Conservation (phyloP, 495 filamentous ascomycete genomes). For the Trichoderma asperelloides region DNA sequence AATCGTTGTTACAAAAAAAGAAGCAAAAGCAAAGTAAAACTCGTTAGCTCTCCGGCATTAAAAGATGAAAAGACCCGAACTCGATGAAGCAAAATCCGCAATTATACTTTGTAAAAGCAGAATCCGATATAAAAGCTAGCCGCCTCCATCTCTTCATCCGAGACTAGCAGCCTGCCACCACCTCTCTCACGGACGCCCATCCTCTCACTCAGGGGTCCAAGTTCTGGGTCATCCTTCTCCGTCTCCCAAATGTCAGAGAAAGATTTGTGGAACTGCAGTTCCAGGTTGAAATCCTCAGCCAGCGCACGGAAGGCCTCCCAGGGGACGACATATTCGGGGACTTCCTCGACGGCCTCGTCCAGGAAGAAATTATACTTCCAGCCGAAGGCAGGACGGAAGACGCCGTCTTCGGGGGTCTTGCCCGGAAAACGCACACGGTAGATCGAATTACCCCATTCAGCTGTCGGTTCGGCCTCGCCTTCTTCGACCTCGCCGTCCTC, state of each 20-base stretch:
- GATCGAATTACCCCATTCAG: conserved; percentile 87
- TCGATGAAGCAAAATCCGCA: background rate
- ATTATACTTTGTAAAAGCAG: conserved; percentile 84
- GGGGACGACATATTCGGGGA: conserved; percentile 95
- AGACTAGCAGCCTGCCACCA: conserved; percentile 58
- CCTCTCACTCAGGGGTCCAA: conserved; percentile 78
- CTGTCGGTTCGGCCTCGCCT: conserved; percentile 43
- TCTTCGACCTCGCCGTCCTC: conserved; percentile 39
- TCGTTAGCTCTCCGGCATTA: background rate
- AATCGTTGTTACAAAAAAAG: background rate
- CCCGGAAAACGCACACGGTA: conserved; percentile 84
- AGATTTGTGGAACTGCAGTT: conserved; percentile 81
- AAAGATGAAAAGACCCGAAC: background rate
- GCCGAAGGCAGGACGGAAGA: conserved; percentile 89
- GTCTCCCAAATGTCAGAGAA: conserved; percentile 87
- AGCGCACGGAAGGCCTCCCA: conserved; percentile 95
- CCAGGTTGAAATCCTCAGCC: conserved; percentile 93
- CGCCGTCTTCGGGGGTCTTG: conserved; percentile 63
- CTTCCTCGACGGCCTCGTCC: conserved; percentile 88
- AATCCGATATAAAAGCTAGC: conserved; percentile 86
- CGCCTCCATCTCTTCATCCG: conserved; percentile 78
- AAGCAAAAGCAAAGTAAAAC: background rate
- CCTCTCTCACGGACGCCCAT: conserved; percentile 81
- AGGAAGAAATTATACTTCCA: conserved; percentile 97
- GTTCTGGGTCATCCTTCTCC: conserved; percentile 68